Base-by-base conservation (phyloP, 2,329 filamentous ascomycete species). In the Akanthomyces muscarius region DNA sequence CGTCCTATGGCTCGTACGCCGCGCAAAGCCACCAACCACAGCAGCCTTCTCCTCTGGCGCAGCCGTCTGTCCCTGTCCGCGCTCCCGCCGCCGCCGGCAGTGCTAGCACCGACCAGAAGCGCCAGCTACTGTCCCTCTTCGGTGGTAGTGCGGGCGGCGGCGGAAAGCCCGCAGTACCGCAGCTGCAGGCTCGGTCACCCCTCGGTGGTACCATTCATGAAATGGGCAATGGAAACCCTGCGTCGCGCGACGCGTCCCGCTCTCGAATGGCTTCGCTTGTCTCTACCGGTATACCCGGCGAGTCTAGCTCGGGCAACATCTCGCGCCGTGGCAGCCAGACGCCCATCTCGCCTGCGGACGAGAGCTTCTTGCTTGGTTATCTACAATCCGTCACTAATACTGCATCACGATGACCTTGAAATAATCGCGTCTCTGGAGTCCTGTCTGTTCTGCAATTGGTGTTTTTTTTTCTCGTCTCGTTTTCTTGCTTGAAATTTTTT, bases 341-440 rank as follows among this genome's bases (percentile, higher is more conserved):
- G 38, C 78, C 83, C 14, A 86, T 87, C 51, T 89, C 88, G 4
- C 84, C 89, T 0, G 88, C 86, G 0, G 88, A 95, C 68, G 88
- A 90, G 71, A 87, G 82, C 18, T 95, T 95, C 69, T 76, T 96
- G 71, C 79, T 95, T 58, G 88, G 85, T 11, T 95, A 92, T 71
- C 76, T 96, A 69, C 85, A 91, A 66, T 80, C 79, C 30, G 78
- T 81, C 3, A 80, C 80, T 13, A 76, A 77, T 42, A 77, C 70
- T 50, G 71, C 72, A n/a, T 71, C 71, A 25, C 72, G 74, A 45
- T 77, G 64, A 72, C 6, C 23, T 18, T 5, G 30, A 18, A 25
- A 41, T n/a, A 41, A 25, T 25, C 13, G n/a, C 47, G 11, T 25
- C 25, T 50, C 28, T 57, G 21, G 8, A 2, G 13, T 48, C 4